phyloP scores from a whole-genome alignment of 129 eudicot genomes.

The Flaveria linearis region DNA sequence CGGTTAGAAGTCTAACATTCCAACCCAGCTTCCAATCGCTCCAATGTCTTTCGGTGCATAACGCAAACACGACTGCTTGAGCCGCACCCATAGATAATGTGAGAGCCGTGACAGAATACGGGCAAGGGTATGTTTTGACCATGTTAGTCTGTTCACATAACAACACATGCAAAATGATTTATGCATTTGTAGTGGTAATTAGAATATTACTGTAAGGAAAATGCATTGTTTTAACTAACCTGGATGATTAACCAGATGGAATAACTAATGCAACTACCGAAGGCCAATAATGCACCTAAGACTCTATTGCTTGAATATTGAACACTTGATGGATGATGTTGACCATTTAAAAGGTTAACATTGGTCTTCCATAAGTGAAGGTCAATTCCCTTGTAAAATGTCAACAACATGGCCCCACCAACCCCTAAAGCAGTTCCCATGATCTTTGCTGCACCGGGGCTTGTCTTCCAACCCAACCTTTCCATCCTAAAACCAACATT shows the following conservation, averaged over 20 bases:
- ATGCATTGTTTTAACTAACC: constrained; percentile 11
- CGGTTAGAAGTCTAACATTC: constrained; percentile 65
- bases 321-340: constrained; percentile 17
- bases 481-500: constrained; percentile 44
- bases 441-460: constrained; percentile 51
- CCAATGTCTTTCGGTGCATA: constrained; percentile 56
- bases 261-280: constrained; percentile 35
- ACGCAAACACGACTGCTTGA: constrained; percentile 41
- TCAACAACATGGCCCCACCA: constrained; percentile 63
- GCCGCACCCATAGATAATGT: constrained; percentile 38
- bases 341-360: constrained; percentile 45
- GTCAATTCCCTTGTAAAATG: constrained; percentile 51
- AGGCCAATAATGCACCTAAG: constrained; percentile 36
- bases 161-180: background rate
- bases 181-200: background rate
- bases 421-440: constrained; percentile 47
- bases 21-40: constrained; percentile 63
- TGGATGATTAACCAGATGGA: constrained; percentile 41
- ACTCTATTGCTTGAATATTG: constrained; percentile 26
- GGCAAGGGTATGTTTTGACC: constrained; percentile 49
- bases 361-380: constrained; percentile 48
- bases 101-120: constrained; percentile 50
- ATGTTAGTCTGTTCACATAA: constrained; percentile 45
- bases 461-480: constrained; percentile 47
- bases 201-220: too few relatives aligned